A percentile compares a stretch with the other conserved stretches of the same genome.
Conservation (phyloP, 352 stramenopile species). For the Phytophthora cajani region DNA sequence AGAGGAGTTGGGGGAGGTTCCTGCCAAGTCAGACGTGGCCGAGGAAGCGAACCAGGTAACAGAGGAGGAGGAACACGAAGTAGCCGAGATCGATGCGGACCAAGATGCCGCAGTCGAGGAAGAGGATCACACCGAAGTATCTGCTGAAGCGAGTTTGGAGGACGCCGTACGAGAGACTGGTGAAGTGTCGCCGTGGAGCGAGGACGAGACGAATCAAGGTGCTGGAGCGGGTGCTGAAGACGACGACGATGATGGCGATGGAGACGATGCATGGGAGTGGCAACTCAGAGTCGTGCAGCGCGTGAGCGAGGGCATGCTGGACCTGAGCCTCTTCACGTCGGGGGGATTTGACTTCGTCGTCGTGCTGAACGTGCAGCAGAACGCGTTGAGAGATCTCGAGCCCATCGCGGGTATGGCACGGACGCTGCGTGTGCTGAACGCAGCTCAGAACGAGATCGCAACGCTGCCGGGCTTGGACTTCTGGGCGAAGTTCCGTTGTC, state of each 20-base stretch:
- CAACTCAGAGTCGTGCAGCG: conserved; percentile 65
- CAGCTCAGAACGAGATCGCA: conserved; percentile 58
- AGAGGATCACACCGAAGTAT: neutral
- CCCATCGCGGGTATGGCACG: conserved; percentile 47
- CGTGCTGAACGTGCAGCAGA: conserved; percentile 69
- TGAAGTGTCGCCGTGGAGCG: conserved; percentile 17
- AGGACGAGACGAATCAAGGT: conserved; percentile 17
- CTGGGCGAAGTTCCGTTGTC: conserved; percentile 54
- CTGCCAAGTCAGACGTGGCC: neutral
- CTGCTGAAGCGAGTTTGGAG: conserved; percentile 4
- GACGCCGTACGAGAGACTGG: neutral
- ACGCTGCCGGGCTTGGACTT: conserved; percentile 54
- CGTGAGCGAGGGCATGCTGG: conserved; percentile 41
- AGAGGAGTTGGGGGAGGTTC: conserved; percentile 1
- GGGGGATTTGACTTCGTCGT: conserved; percentile 60
- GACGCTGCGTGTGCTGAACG: conserved; percentile 68
- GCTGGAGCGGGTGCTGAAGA: conserved; percentile 5
- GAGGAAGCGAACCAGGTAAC: neutral
- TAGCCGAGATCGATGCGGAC: neutral
- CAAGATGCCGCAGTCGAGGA: neutral
- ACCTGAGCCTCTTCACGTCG: conserved; percentile 41
- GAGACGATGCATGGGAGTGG: conserved; percentile 42
- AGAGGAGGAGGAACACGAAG: neutral
- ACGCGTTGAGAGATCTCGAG: conserved; percentile 60
- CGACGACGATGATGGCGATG: conserved; percentile 16